Evolutionary conservation across 2,329 filamentous ascomycete species (phyloP).

Genomic region (Monosporascus sp.): DNA sequence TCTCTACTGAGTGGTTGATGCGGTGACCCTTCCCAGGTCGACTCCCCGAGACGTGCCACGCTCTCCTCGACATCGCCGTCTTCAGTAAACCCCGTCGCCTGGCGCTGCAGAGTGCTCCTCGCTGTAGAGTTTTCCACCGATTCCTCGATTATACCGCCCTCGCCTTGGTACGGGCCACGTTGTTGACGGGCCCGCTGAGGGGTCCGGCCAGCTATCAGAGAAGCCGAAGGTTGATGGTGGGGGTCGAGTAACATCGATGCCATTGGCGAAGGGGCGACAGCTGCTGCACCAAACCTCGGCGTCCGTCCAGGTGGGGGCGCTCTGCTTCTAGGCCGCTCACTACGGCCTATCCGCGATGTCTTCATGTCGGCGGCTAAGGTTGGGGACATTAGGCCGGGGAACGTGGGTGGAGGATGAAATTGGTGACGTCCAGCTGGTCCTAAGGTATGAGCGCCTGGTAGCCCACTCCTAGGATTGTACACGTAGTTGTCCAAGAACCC

Average conservation of each 20-base stretch:
- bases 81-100: slow-evolving; percentile 46
- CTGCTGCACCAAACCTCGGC: slow-evolving; percentile 38
- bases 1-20: slow-evolving; percentile 46
- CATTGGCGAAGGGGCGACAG: slow-evolving; percentile 56
- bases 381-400: slow-evolving; percentile 65
- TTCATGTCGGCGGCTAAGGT: slow-evolving; percentile 52
- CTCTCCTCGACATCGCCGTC: slow-evolving; percentile 54
- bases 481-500: slow-evolving; percentile 92
- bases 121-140: slow-evolving; percentile 41
- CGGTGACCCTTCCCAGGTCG: slow-evolving; percentile 55
- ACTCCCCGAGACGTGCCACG: slow-evolving; percentile 49
- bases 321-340: slow-evolving; percentile 40
- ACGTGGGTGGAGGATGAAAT: slow-evolving; percentile 71
- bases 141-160: slow-evolving; percentile 51
- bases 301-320: slow-evolving; percentile 32
- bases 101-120: slow-evolving; percentile 30
- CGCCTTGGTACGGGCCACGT: slow-evolving; percentile 41
- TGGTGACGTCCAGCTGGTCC: slow-evolving; percentile 46
- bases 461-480: slow-evolving; percentile 64
- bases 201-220: slow-evolving; percentile 40
- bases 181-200: slow-evolving; percentile 41
- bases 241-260: slow-evolving; percentile 70
- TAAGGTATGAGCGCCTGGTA: slow-evolving; percentile 52
- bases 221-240: slow-evolving; percentile 62
- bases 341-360: slow-evolving; percentile 41